Evolutionary conservation across 1,139 yeast species (phyloP), one percentile per base, ranked within the genome.

Genomic region (Debaryomyces udenii): DNA sequence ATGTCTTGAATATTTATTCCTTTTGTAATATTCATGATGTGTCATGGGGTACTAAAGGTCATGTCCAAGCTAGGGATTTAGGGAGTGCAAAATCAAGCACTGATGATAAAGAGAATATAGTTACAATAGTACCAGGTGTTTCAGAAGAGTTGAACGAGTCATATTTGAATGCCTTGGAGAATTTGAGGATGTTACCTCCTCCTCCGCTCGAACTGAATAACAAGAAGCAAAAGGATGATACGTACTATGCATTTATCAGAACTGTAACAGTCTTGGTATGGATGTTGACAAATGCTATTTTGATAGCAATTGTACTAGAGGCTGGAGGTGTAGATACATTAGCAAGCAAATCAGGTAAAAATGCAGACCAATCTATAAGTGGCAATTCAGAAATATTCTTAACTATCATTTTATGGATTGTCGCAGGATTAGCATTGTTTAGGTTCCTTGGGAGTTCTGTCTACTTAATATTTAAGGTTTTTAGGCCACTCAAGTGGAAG

Each of bases 41-140:
- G 38, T 83, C 93, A 0, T 86, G 95, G 95, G 95, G 95, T 57
- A 86, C 93, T 18, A 85, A 86, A 61, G 91, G 89, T 20, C 86
- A 76, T 41, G 80, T 79, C 23, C 70, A 68, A 31, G 80, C 80
- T 42, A 74, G 74, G 50, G 90, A 85, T 62, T 70, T 86, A 50
- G 95, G 95, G 40, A 76, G 78, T 17, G 93, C 90, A 26, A 80
- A 78, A 47, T 60, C 67, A 33, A 67, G 78, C 6, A 74, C 78
- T 47, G 69, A 68, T 46, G 67, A 72, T 47, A 49, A 87, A 56
- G 83, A 86, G 45, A 83, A 86, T 50, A 82, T 82, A 50, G 78
- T 85, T 31, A 81, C 80, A 64, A 76, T 80, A 42, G 77, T 80
- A 9, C 91, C 91, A 3, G 86, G 86, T 3, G 76, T 78, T 4